phyloP scores from a whole-genome alignment of 2,329 filamentous ascomycete species.

The Talaromyces sp. region DNA sequence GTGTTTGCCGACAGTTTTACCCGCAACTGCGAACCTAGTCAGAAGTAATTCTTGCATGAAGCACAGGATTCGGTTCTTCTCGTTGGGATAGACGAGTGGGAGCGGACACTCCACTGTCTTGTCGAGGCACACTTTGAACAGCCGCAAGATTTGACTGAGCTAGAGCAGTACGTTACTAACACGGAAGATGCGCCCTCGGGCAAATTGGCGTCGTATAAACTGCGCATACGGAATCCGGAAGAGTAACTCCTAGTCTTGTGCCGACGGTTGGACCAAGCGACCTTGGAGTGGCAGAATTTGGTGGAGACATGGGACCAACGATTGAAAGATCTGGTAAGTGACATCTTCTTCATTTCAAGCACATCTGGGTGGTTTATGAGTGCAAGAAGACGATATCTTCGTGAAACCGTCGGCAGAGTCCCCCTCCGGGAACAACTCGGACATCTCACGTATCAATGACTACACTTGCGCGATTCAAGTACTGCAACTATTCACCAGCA shows the following conservation, averaged over 20 bases:
- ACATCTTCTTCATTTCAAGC: background rate
- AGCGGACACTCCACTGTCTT: constrained; percentile 9
- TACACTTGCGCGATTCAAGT: constrained; percentile 14
- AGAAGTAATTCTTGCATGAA: constrained; percentile 6
- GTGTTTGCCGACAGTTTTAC: background rate
- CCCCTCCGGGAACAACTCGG: background rate
- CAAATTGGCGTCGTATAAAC: background rate
- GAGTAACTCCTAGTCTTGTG: constrained; percentile 3
- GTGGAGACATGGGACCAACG: constrained; percentile 4
- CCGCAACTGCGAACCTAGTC: background rate
- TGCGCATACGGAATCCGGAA: background rate
- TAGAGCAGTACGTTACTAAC: background rate
- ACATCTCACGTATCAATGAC: constrained; percentile 1
- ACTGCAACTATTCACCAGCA: constrained; percentile 2
- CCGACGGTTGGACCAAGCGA: constrained; percentile 1
- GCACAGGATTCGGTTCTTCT: background rate
- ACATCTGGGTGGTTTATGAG: too few relatives aligned
- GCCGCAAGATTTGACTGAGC: background rate
- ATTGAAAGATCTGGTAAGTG: background rate
- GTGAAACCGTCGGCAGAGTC: constrained; percentile 6
- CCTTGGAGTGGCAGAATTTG: constrained; percentile 7
- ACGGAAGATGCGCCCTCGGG: constrained; percentile 3
- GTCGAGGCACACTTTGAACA: background rate
- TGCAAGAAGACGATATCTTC: background rate
- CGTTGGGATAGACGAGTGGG: constrained; percentile 9